These are phyloP conservation scores for Pleurostoma richardsiae DNA, from an alignment of 2,329 filamentous ascomycete genomes.

Conservation along the genomic window DNA sequence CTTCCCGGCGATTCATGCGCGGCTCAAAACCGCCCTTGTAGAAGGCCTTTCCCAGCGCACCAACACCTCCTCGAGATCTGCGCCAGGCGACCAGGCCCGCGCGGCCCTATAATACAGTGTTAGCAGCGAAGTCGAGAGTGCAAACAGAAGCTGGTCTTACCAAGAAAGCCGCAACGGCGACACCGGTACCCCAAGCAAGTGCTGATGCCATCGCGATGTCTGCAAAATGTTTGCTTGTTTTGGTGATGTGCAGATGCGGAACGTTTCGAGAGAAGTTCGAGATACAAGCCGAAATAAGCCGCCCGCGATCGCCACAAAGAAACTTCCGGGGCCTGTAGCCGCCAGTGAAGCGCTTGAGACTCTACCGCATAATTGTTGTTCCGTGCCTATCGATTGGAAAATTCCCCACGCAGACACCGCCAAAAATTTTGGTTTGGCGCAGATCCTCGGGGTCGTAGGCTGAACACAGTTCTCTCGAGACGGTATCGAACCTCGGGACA, in stretches of 20 bases:
- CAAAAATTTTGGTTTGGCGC: too few species aligned
- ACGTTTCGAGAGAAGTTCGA: conserved; percentile 7
- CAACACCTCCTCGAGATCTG: conserved; percentile 71
- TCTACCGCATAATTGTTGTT: too few species aligned
- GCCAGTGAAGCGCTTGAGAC: too few species aligned
- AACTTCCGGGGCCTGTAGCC: too few species aligned
- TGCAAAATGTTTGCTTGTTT: conserved; percentile 1
- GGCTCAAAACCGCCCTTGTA: conserved; percentile 99
- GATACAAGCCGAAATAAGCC: neutral
- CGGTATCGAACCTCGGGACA: too few species aligned
- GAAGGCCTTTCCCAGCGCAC: conserved; percentile 81
- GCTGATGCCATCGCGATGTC: conserved; percentile 50
- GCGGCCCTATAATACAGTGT: conserved; percentile 59
- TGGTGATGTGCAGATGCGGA: neutral
- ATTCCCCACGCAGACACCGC: conserved; percentile 2
- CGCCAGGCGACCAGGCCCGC: conserved; percentile 87
- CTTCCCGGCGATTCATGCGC: conserved; percentile 90
- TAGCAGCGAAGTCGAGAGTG: neutral
- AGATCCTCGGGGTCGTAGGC: too few species aligned
- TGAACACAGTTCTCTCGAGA: too few species aligned
- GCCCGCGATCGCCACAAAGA: too few species aligned
- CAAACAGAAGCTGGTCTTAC: conserved; percentile 26
- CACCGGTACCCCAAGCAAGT: conserved; percentile 53
- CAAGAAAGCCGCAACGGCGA: conserved; percentile 62
- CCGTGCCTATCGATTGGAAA: conserved; percentile 1